Evolutionary conservation across 495 filamentous ascomycete species (phyloP), one percentile per base, ranked within the genome.

Genomic region (Extremus antarcticus): DNA sequence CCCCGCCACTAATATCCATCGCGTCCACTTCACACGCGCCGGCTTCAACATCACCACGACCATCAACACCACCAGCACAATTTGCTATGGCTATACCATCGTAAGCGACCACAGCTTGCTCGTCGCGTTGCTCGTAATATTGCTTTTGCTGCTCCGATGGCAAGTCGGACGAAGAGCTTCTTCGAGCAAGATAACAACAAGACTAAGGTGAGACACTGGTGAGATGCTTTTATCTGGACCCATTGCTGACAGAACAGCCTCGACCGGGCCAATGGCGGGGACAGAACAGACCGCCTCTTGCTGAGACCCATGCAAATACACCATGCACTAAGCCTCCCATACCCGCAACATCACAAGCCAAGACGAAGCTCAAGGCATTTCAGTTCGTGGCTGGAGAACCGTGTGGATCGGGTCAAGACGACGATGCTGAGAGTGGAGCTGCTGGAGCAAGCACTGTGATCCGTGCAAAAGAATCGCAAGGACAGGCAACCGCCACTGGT

Each of bases 361-460:
- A 72, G 59, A 72, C 75, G 16, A 84, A 83, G 63, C 66, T 85
- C 49, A 78, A 77, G 59, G 70, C 73, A 20, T 84, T 83, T 59
- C 75, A 76, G 59, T 83, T 75, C 58, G 58, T 66, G 43, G 60
- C 71, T 8, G 65, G 60, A 50, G 24, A 63, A 56, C 61, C 67
- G 61, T 21, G 21, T 13, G 57, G 63, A 17, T 19, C 46, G 17
- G 64, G 8, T 3, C 3, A 19, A 51, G 11, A 20, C 3, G 29
- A 58, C 15, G 54, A 45, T 29, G 47, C 35, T 16, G 63, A 71
- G 38, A 70, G 78, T 25, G 66, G 67, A 47, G 70, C 68, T 40
- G 52, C 29, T 35, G 29, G 13, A 13, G 29, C 13, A 4, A 35
- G 32, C 22, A 25, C 8, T 19, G 52, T 9, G 25, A 19, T 9